A percentile compares a stretch with the other conserved stretches of the same genome.
Conservation (phyloP, 306 rosid species). For the Carpinus viminea region DNA sequence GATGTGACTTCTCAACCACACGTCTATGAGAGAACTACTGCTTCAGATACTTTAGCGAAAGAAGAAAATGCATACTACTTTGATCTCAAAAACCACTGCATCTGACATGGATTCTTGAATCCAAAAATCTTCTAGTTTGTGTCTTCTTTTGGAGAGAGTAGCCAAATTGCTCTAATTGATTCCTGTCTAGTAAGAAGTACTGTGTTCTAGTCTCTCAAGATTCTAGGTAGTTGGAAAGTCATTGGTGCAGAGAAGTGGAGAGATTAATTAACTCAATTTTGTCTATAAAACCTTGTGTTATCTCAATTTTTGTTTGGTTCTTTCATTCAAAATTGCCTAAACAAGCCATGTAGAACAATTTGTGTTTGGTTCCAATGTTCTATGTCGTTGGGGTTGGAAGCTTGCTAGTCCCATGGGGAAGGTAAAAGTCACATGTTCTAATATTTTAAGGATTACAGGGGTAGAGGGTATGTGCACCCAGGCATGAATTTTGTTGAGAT, state of each 20-base stretch:
- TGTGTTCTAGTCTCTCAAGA: not conserved
- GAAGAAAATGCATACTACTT: not conserved
- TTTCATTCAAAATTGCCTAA: not conserved
- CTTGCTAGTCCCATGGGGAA: no score
- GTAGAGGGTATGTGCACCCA: no score
- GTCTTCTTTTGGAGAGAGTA: not conserved
- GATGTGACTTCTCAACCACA: not conserved
- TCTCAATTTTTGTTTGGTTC: not conserved
- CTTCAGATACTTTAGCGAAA: not conserved
- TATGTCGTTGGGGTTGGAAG: no score
- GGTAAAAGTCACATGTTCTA: no score
- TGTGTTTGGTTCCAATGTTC: no score
- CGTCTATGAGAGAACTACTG: not conserved
- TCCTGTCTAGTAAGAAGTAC: not conserved
- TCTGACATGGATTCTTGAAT: not conserved
- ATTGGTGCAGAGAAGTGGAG: not conserved
- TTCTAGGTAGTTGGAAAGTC: not conserved
- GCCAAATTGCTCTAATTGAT: not conserved
- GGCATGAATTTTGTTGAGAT: no score
- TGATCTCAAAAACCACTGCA: not conserved
- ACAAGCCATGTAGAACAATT: not conserved
- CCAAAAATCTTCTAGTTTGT: not conserved
- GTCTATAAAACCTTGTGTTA: not conserved
- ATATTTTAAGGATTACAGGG: no score
- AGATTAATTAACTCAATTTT: not conserved